A percentile compares a stretch with the other conserved stretches of the same genome.
These are phyloP conservation scores for Primulina eburnea DNA, from an alignment of 257 asterid genomes.

Conservation along the genomic window DNA sequence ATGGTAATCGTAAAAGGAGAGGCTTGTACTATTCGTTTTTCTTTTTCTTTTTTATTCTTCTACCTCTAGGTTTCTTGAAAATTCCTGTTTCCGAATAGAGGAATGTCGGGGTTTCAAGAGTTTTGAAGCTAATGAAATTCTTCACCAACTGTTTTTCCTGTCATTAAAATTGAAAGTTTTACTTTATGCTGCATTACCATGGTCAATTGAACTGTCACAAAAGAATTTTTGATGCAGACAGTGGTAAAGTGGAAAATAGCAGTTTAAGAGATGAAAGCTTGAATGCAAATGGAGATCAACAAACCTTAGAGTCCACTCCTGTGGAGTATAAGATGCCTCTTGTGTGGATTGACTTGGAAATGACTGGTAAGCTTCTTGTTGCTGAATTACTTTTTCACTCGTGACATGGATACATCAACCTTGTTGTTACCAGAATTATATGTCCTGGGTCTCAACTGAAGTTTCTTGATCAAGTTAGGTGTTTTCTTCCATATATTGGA, in stretches of 20 bases:
- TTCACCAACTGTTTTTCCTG: not conserved
- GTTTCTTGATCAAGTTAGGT: too few species aligned
- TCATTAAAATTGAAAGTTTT: not conserved
- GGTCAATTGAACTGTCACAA: not conserved
- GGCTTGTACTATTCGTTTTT: constrained; percentile 23
- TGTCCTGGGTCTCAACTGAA: too few species aligned
- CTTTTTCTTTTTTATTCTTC: not conserved
- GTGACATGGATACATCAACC: constrained; percentile 6
- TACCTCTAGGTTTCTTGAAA: constrained; percentile 3
- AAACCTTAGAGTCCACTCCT: constrained; percentile 28
- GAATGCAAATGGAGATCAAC: constrained; percentile 31
- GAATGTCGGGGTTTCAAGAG: not conserved
- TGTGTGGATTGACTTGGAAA: constrained; percentile 96
- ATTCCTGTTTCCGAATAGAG: not conserved
- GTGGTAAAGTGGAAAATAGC: constrained; percentile 32
- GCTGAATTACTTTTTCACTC: constrained; percentile 15
- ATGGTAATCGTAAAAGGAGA: constrained; percentile 24
- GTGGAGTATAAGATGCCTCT: constrained; percentile 72
- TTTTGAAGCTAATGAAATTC: not conserved
- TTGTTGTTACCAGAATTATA: not conserved
- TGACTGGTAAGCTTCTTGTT: constrained; percentile 65
- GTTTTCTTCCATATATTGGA: too few species aligned
- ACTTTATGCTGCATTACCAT: constrained; percentile 8
- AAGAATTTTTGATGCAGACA: constrained; percentile 33
- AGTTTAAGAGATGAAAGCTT: constrained; percentile 31